phyloP scores from a whole-genome alignment of 768 basidiomycete species.

The Lentinula detonsa region DNA sequence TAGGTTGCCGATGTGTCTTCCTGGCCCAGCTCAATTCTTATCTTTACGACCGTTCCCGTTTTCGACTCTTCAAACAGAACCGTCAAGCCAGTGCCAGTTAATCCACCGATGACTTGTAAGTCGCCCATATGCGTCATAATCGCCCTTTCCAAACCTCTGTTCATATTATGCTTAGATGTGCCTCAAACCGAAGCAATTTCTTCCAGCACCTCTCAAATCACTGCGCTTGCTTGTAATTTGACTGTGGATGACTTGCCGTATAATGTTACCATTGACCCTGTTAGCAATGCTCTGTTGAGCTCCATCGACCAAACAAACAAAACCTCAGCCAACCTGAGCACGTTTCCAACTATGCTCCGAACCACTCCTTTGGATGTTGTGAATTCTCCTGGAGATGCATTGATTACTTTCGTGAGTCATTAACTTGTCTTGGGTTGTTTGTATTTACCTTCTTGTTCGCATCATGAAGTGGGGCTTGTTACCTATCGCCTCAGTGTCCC shows the following conservation, averaged over 20 bases:
- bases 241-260: background rate
- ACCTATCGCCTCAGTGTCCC: background rate
- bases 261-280: background rate
- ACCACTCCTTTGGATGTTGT: background rate
- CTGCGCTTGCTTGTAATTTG: background rate
- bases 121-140: background rate
- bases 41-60: background rate
- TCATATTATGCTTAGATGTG: background rate
- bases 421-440: too few relatives aligned
- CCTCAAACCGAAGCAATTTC: background rate
- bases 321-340: background rate
- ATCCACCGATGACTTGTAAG: slow-evolving; percentile 3
- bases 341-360: background rate
- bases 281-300: background rate
- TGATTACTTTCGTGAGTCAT: background rate
- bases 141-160: background rate
- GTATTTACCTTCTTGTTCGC: background rate
- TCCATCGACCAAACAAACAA: background rate
- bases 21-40: slow-evolving; percentile 1
- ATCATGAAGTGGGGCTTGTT: background rate
- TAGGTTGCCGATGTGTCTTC: background rate
- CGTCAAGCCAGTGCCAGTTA: background rate
- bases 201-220: background rate
- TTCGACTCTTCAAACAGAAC: background rate
- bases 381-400: background rate